These are phyloP conservation scores for Kondoa subrosea DNA, from an alignment of 768 basidiomycete genomes.

Conservation along the genomic window DNA sequence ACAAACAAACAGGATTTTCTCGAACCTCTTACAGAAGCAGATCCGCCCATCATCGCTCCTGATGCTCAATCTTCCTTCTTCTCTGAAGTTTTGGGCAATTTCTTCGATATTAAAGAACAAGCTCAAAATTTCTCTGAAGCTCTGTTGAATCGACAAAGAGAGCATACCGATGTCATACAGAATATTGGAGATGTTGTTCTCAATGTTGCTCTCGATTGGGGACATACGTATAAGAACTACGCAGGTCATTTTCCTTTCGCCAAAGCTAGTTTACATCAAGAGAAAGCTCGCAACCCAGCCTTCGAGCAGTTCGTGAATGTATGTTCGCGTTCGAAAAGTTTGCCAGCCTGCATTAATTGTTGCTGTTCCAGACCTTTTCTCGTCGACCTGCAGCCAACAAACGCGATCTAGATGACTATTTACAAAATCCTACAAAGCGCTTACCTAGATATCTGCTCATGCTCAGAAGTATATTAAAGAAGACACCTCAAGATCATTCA, in stretches of 20 bases:
- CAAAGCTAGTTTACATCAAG: constrained; percentile 72
- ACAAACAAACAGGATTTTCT: constrained; percentile 48
- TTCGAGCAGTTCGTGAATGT: constrained; percentile 79
- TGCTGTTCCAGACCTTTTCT: constrained; percentile 5
- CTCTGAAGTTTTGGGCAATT: constrained; percentile 76
- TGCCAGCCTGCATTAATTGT: constrained; percentile 24
- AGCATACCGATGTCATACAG: constrained; percentile 65
- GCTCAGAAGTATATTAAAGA: constrained; percentile 60
- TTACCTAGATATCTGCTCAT: constrained; percentile 74
- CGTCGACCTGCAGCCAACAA: constrained; percentile 36
- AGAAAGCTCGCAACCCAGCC: constrained; percentile 59
- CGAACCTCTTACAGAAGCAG: constrained; percentile 49
- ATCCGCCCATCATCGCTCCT: constrained; percentile 56
- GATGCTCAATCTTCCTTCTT: constrained; percentile 60
- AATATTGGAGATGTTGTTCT: constrained; percentile 79
- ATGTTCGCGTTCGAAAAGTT: constrained; percentile 41
- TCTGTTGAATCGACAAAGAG: constrained; percentile 69
- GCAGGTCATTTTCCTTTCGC: constrained; percentile 43
- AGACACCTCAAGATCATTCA: constrained; percentile 56
- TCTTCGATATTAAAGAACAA: constrained; percentile 68
- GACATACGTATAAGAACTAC: constrained; percentile 67
- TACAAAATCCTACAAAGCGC: constrained; percentile 78
- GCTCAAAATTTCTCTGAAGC: constrained; percentile 67
- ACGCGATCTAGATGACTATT: constrained; percentile 82
- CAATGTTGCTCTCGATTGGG: constrained; percentile 69